These are phyloP conservation scores for Staphylotrichum longicolle DNA, from an alignment of 495 filamentous ascomycete species.

Conservation along the genomic window DNA sequence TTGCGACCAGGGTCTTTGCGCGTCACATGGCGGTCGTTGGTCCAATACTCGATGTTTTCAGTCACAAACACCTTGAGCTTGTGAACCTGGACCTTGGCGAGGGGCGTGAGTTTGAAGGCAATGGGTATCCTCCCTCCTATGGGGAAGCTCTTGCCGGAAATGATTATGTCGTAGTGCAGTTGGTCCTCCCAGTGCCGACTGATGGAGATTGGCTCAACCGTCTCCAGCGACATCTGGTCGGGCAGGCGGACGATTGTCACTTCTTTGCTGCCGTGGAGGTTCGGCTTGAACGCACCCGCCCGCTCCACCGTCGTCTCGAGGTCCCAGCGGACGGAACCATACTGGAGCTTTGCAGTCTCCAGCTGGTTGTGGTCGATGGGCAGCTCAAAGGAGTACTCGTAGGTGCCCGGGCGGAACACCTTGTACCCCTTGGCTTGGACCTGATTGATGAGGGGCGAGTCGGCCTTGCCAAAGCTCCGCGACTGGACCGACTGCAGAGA, in stretches of 20 bases:
- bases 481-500: constrained; percentile 79
- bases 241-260: constrained; percentile 84
- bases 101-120: constrained; percentile 92
- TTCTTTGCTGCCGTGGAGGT: constrained; percentile 80
- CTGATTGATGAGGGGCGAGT: constrained; percentile 57
- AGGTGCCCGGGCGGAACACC: constrained; percentile 84
- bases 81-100: constrained; percentile 96
- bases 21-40: constrained; percentile 80
- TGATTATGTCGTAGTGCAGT: constrained; percentile 96
- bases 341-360: constrained; percentile 86
- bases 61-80: constrained; percentile 94
- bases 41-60: constrained; percentile 93
- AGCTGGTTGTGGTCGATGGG: constrained; percentile 89
- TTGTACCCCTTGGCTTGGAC: constrained; percentile 86
- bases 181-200: constrained; percentile 98
- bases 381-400: constrained; percentile 92
- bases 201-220: constrained; percentile 94
- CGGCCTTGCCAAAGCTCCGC: constrained; percentile 82
- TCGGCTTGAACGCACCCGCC: constrained; percentile 87
- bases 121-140: constrained; percentile 91
- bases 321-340: constrained; percentile 86
- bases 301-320: constrained; percentile 86
- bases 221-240: constrained; percentile 86
- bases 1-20: constrained; percentile 82
- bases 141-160: constrained; percentile 97